These are phyloP conservation scores for Kazachstania sp. DNA, from an alignment of 1,139 yeast genomes.

Conservation along the genomic window DNA sequence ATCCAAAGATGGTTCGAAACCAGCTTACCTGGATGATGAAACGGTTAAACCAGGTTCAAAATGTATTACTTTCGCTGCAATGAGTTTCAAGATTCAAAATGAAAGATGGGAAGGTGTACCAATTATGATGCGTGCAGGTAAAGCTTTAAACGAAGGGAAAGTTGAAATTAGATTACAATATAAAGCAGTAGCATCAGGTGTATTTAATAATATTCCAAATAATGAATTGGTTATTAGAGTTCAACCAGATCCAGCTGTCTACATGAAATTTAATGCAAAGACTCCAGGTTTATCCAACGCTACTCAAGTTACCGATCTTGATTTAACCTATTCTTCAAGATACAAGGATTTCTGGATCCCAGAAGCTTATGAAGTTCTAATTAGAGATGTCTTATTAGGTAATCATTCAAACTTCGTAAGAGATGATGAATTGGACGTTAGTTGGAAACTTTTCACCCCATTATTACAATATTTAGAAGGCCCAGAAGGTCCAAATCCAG, in stretches of 20 bases:
- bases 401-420: constrained; percentile 97
- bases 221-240: constrained; percentile 89
- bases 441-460: constrained; percentile 93
- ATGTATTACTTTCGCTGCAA: constrained; percentile 88
- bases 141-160: constrained; percentile 84
- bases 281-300: constrained; percentile 83
- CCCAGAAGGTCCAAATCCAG: constrained; percentile 54
- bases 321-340: constrained; percentile 73
- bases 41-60: constrained; percentile 75
- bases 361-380: constrained; percentile 93
- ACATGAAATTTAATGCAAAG: constrained; percentile 84
- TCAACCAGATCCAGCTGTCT: constrained; percentile 92
- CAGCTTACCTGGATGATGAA: constrained; percentile 85
- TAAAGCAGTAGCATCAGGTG: constrained; percentile 76
- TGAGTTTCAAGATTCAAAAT: constrained; percentile 67
- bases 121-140: constrained; percentile 90
- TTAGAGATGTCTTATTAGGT: constrained; percentile 82
- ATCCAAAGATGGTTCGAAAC: constrained; percentile 81
- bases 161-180: constrained; percentile 93
- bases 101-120: constrained; percentile 99
- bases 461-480: constrained; percentile 71
- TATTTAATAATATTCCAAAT: constrained; percentile 72
- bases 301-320: constrained; percentile 81
- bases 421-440: constrained; percentile 91
- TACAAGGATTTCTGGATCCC: constrained; percentile 91